Base-by-base conservation (phyloP, 495 filamentous ascomycete species). In the Chaetomium cochliodes region DNA sequence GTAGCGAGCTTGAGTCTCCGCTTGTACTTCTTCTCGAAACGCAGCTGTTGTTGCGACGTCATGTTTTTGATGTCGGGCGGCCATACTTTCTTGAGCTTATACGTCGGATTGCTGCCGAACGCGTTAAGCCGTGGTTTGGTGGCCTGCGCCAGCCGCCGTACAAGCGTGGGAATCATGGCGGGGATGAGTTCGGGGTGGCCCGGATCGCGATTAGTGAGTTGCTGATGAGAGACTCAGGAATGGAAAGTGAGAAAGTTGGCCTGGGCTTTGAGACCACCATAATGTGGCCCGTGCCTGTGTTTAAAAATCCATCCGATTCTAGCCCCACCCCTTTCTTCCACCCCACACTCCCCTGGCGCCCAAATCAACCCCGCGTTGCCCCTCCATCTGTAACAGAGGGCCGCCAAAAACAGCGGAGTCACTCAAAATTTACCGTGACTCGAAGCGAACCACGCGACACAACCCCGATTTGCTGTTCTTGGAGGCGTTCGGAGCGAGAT, bases 1-100 rank as follows among this genome's bases (percentile, higher is more conserved):
- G 85, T 91, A 69, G 91, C 92, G 65, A 96, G 82, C 73, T 81
- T 81, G 47, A 87, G 73, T 63, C 89, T 82, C 41, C 89, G 81
- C 64, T 88, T 87, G 75, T 89, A 91, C 64, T 87, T 84, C 61
- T 87, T 85, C 74, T 96, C 91, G 64, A 93, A 85, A 6, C 87
- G 85, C 77, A 98, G 94, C 73, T 97, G 90, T 69, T 98, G 88
- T 72, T 90, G 92, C 18, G 79, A 76, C 5, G 87, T 86, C 56
- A 99, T 84, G 71, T 90, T 88, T 56, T 79, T 78, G 81, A 98
- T 92, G 75, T 97, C 92, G 2, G 94, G 94, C 23, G 94, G 94
- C 96, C 96, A 99, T 74, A 85, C 76, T 64, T 88, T 89, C 74
- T 92, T 91, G n/a, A 91, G 88, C 73, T 85, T 87, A 83, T 89